Evolutionary conservation across 1,284 basidiomycete genomes (phyloP), one percentile per base, ranked within the genome.

Genomic region (Cryptococcus sp.): DNA sequence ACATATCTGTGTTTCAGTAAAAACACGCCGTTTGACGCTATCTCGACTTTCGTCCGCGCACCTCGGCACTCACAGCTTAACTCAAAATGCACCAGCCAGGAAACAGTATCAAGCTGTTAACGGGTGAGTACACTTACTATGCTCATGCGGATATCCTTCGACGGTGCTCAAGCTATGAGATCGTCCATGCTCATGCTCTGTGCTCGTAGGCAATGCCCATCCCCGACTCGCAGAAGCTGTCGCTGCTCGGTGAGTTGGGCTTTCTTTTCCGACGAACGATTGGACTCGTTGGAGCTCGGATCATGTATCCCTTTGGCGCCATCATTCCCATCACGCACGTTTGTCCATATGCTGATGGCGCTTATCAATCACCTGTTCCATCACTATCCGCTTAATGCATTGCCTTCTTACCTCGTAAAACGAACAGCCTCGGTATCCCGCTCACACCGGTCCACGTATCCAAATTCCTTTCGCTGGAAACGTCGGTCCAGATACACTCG

Each of bases 401-500:
- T 5, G 47, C 13, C 13, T 48, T 40, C 19, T 16, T 19, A n/a
- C 17, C 35, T 38, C 19, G 19, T 17, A 47, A 41, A 42, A 20
- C 45, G 15, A 13, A 52, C 82, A 94, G 94, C 78, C 90, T 99
- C 67, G 91, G 91, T 72, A 88, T 95, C 54, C 85, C 87, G 64
- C 85, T 98, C 68, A 93, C 93, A 38, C 89, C 91, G 54, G 92
- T 89, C 80, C 89, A 88, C 58, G 91, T 95, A 76, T 89, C 90
- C 76, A 95, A 94, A 78, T 99, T 99, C 81, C 93, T 93, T 71
- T 96, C 93, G 75, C 90, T 89, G 74, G 94, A 95, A 83, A 90
- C 90, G 74, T 90, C 88, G 76, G 90, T 93, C 76, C 91, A 91
- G 80, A 93, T 94, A 67, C 84, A 89, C 66, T 91, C 95, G 80